Evolutionary conservation across 2,329 filamentous ascomycete species (phyloP).

Genomic region (Davidsoniella neocaledoniae): DNA sequence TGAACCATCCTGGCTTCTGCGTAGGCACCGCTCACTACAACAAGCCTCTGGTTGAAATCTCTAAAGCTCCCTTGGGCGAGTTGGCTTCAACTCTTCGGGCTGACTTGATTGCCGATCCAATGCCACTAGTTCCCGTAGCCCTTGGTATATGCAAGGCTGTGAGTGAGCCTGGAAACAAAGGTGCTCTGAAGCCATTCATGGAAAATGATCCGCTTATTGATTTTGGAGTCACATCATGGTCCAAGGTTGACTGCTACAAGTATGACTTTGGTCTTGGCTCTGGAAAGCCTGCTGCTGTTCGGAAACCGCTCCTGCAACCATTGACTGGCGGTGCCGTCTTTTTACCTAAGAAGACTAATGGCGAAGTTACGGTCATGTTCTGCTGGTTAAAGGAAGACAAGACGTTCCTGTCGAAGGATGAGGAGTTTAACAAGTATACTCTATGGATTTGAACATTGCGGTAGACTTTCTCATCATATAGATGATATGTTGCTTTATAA

Average conservation of each 20-base stretch:
- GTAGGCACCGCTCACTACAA: not conserved
- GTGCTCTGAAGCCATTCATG: not conserved
- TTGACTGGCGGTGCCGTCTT: not conserved
- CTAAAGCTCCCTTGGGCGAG: not conserved
- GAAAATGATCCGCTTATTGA: not conserved
- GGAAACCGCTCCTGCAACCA: not conserved
- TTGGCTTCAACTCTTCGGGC: not conserved
- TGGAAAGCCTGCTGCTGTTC: not conserved
- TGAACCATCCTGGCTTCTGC: not conserved
- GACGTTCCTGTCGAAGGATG: not conserved
- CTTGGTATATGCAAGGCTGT: not conserved
- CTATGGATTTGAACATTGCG: too few relatives aligned
- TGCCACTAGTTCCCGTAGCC: not conserved
- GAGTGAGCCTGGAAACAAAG: not conserved
- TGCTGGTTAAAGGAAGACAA: not conserved
- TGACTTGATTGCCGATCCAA: not conserved
- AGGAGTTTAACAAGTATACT: too few relatives aligned
- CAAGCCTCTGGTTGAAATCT: not conserved
- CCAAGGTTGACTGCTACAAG: not conserved
- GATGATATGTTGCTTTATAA: too few relatives aligned
- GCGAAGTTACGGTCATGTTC: not conserved
- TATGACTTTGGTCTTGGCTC: constrained; percentile 1
- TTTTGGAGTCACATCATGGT: not conserved
- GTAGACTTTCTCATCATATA: too few relatives aligned
- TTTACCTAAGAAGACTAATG: not conserved